A percentile compares a stretch with the other conserved stretches of the same genome.
These are phyloP conservation scores for Hyphopichia buzzinii DNA, from an alignment of 1,139 yeast genomes.

Conservation along the genomic window DNA sequence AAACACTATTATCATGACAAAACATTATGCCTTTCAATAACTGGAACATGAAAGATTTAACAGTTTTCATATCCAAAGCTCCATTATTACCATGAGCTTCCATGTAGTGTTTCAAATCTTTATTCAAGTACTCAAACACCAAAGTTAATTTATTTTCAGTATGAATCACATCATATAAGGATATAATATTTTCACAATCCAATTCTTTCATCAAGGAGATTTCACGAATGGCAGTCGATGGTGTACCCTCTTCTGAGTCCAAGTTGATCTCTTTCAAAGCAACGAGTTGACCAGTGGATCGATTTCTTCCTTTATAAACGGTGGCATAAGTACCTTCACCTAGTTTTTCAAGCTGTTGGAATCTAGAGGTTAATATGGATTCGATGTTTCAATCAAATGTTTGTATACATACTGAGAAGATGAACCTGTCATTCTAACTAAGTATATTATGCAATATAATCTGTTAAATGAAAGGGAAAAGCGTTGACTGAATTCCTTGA, in stretches of 20 bases:
- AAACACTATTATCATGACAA: constrained; percentile 92
- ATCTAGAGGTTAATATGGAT: too few relatives aligned
- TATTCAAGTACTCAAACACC: constrained; percentile 92
- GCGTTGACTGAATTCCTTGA: too few relatives aligned
- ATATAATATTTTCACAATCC: constrained; percentile 90
- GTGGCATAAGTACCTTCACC: constrained; percentile 99
- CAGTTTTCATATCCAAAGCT: constrained; percentile 74
- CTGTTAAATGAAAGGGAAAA: too few relatives aligned
- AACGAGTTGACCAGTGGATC: constrained; percentile 87
- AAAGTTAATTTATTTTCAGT: constrained; percentile 92
- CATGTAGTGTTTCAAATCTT: constrained; percentile 92
- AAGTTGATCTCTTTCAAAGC: constrained; percentile 92
- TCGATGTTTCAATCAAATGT: not conserved
- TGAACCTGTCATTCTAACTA: constrained; percentile 10
- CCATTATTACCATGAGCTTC: constrained; percentile 82
- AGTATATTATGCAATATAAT: not conserved
- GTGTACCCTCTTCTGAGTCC: constrained; percentile 97
- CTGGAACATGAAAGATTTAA: constrained; percentile 92
- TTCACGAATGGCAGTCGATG: constrained; percentile 96
- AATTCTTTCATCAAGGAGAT: constrained; percentile 95
- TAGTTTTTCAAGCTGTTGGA: constrained; percentile 74
- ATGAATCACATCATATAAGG: constrained; percentile 92
- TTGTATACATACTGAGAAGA: constrained; percentile 33
- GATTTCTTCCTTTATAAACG: constrained; percentile 91
- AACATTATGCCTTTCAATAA: constrained; percentile 85